Evolutionary conservation across 2,329 filamentous ascomycete genomes (phyloP), one percentile per base, ranked within the genome.

Genomic region (Neospermospora avenae): DNA sequence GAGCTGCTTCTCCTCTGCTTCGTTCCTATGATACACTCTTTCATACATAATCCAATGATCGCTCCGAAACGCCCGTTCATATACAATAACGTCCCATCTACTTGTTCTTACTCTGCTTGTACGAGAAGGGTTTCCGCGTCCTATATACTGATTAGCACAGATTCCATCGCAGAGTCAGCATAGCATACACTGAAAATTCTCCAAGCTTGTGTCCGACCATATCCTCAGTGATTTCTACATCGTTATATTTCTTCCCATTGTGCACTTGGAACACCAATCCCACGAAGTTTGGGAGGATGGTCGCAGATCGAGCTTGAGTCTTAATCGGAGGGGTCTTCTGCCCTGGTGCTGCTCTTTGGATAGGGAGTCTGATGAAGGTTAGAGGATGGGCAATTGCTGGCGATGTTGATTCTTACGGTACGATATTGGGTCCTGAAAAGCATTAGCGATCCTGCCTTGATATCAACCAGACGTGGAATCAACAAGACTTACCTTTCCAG

Each of bases 141-240:
- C 86, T 89, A 68, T 57, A 57, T 11, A 11, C n/a, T 42, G 35
- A 44, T 67, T 42, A 67, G 61, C 35, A 16, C 22, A 31, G 1
- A 18, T 28, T 35, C 20, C 28, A 39, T 51, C 28, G 10, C 3
- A 16, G 37, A 3, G 14, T 7, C 39, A 11, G 13, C 28, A n/a
- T 16, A 18, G 16, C 86, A 70, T 81, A 90, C 87, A 82, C 74
- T 62, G 86, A 83, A 72, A 90, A 91, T 75, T 90, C 88, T 67
- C 88, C 88, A 66, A 91, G 75, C 72, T 90, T 91, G 71, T 88
- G 83, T 58, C 88, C 88, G 11, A 91, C 88, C 88, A 91, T 91
- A 70, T 90, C 85, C 72, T 90, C 88, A 1, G 87, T 90, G 63
- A 91, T 85, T 58, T 79, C 78, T 35, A 91, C 79, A 70, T 90